Percentiles rank a stretch among this genome's conserved stretches.
Evolutionary conservation across 768 basidiomycete species (phyloP).

Genomic region (Inosperma sp.): DNA sequence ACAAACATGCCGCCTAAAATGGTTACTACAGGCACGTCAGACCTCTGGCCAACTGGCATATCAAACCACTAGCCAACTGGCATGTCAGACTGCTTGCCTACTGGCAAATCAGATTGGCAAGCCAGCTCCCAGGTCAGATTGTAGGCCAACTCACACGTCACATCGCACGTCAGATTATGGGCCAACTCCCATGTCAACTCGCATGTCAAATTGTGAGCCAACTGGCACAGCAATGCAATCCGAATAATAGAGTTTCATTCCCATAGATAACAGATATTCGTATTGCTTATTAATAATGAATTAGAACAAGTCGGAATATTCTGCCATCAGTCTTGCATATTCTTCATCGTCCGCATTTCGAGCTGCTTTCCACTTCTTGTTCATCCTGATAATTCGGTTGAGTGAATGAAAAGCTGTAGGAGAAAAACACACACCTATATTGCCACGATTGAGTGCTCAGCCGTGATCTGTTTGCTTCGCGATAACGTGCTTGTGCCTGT

Average conservation of each 20-base stretch:
- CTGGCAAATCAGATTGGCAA: no score
- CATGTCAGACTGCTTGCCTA: background rate
- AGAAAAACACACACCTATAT: background rate
- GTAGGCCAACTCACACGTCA: no score
- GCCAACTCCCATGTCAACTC: no score
- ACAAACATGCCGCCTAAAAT: no score
- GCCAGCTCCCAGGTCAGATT: no score
- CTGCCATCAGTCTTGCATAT: background rate
- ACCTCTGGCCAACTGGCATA: background rate
- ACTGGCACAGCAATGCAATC: no score
- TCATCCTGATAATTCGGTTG: background rate
- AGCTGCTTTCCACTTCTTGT: conserved; percentile 1
- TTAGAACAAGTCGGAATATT: background rate
- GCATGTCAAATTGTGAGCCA: no score
- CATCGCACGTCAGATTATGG: no score
- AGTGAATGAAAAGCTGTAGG: background rate
- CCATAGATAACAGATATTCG: background rate
- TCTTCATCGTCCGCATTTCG: background rate
- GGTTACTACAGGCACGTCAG: no score
- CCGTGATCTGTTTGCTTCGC: background rate
- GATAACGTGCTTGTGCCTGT: conserved; percentile 1
- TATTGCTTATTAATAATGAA: no score
- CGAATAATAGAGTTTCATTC: background rate
- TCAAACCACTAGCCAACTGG: background rate
- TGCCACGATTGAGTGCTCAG: background rate